Percentiles rank a stretch among this genome's conserved stretches.
Evolutionary conservation across 2,329 filamentous ascomycete species (phyloP).

Genomic region (Penicillium sp.): DNA sequence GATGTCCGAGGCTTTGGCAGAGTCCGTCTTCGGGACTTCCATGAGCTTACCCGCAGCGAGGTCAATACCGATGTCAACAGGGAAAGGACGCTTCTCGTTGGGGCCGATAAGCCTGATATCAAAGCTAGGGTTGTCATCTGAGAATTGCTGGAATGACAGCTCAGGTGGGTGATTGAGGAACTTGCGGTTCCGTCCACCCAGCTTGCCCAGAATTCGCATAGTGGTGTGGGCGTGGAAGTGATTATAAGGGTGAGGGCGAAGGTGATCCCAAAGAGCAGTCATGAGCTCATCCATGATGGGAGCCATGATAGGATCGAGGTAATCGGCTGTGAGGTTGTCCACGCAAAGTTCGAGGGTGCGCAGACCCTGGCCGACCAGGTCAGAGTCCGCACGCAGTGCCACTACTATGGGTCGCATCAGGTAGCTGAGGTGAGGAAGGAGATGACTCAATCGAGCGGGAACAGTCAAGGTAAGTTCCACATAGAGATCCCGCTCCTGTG

Average conservation of each 20-base stretch:
- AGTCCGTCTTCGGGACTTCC: constrained; percentile 68
- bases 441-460: constrained; percentile 87
- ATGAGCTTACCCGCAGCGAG: constrained; percentile 84
- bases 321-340: constrained; percentile 96
- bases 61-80: constrained; percentile 81
- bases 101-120: constrained; percentile 88
- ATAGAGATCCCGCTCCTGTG: constrained; percentile 88
- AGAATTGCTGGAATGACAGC: constrained; percentile 79
- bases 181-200: constrained; percentile 92
- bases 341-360: constrained; percentile 94
- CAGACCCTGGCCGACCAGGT: constrained; percentile 91
- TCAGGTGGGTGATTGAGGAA: constrained; percentile 88
- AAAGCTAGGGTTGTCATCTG: constrained; percentile 85
- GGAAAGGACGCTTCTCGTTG: constrained; percentile 84
- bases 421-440: constrained; percentile 92
- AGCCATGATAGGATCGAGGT: constrained; percentile 97
- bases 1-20: constrained; percentile 65
- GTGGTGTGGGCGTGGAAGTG: constrained; percentile 98
- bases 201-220: constrained; percentile 93
- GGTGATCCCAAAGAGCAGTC: constrained; percentile 94
- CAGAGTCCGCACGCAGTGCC: constrained; percentile 83
- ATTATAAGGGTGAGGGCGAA: constrained; percentile 90
- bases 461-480: constrained; percentile 97
- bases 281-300: constrained; percentile 98
- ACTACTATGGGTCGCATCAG: constrained; percentile 98